Evolutionary conservation across 805 yeast species (phyloP).

Genomic region (Metschnikowia sp.): DNA sequence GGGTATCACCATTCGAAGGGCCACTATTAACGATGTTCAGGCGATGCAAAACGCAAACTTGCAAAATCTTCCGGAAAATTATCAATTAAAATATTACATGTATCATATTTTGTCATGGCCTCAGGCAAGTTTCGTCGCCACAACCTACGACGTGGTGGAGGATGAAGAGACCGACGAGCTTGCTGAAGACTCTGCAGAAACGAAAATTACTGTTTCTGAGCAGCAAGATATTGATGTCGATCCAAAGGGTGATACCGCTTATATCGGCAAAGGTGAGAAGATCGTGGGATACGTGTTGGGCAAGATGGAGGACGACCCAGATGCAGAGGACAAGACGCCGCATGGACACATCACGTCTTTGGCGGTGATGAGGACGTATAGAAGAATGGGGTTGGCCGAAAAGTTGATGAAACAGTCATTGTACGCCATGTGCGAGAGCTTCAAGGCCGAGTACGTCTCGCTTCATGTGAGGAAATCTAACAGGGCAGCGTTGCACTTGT

Average conservation of each 20-base stretch:
- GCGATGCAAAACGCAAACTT: constrained; percentile 95
- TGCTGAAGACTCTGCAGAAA: constrained; percentile 6
- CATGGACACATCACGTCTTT: constrained; percentile 94
- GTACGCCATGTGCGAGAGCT: constrained; percentile 76
- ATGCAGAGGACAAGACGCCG: constrained; percentile 64
- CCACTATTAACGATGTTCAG: constrained; percentile 80
- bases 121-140: constrained; percentile 93
- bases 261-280: constrained; percentile 65
- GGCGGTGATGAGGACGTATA: constrained; percentile 91
- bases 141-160: constrained; percentile 54
- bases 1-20: constrained; percentile 87
- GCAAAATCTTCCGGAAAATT: constrained; percentile 91
- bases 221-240: constrained; percentile 26
- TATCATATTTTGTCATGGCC: constrained; percentile 97
- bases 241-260: constrained; percentile 61
- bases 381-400: constrained; percentile 94
- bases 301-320: constrained; percentile 94
- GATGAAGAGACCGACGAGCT: constrained; percentile 16
- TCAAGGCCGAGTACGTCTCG: constrained; percentile 78
- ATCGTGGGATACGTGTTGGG: constrained; percentile 95
- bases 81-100: constrained; percentile 86
- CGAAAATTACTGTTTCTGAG: background rate
- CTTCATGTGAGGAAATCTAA: constrained; percentile 92
- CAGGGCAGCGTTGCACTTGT: constrained; percentile 89
- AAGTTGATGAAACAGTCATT: constrained; percentile 83